Evolutionary conservation across 1,284 basidiomycete genomes (phyloP).

Genomic region (Gastroboletus turbinatus): DNA sequence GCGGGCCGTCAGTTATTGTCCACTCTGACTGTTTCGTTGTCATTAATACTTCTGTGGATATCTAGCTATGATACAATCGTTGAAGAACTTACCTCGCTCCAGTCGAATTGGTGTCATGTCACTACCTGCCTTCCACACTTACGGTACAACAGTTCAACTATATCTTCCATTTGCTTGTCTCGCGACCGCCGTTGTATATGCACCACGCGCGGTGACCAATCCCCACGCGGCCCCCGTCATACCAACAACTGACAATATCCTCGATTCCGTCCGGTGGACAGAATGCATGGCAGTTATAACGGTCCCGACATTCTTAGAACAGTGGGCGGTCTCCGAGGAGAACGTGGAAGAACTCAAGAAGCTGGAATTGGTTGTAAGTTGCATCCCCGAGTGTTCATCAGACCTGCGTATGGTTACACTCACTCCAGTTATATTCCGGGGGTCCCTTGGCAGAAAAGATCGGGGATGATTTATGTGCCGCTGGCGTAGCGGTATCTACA

Average conservation of each 20-base stretch:
- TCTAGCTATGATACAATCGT: background rate
- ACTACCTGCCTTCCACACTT: slow-evolving; percentile 19
- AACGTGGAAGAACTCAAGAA: slow-evolving; percentile 7
- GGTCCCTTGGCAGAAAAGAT: slow-evolving; percentile 20
- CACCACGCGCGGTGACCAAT: slow-evolving; percentile 4
- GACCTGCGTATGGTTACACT: background rate
- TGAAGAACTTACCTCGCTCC: background rate
- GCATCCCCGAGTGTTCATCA: background rate
- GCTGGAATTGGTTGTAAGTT: slow-evolving; percentile 15
- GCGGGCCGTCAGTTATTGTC: background rate
- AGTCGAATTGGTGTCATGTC: slow-evolving; percentile 19
- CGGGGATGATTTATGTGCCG: slow-evolving; percentile 16
- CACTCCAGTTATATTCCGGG: slow-evolving; percentile 14
- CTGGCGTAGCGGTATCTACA: slow-evolving; percentile 14
- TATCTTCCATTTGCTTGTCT: slow-evolving; percentile 6
- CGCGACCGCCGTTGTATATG: background rate
- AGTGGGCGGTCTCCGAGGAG: slow-evolving; percentile 5
- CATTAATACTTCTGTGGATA: background rate
- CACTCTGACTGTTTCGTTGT: background rate
- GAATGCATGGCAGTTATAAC: slow-evolving; percentile 6
- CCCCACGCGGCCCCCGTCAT: slow-evolving; percentile 4
- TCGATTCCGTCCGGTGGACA: slow-evolving; percentile 5
- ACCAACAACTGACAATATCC: slow-evolving; percentile 18
- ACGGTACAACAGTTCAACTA: slow-evolving; percentile 5
- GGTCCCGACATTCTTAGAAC: slow-evolving; percentile 17